Base-by-base conservation (phyloP, 2,329 filamentous ascomycete genomes). In the Pseudogymnoascus pannorum region DNA sequence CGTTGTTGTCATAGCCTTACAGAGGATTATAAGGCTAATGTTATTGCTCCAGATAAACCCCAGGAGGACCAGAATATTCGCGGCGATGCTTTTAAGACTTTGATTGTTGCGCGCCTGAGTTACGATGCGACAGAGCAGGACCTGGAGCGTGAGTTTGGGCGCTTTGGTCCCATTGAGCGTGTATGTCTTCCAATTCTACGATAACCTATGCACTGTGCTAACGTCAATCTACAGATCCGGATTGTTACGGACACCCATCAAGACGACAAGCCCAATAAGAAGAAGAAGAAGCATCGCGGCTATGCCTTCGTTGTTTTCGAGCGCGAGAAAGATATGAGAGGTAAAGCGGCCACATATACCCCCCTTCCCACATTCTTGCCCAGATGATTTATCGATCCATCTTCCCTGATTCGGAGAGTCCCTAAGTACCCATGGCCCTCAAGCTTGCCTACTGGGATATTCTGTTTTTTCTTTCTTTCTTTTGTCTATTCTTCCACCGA, bases 281-380 rank as follows among this genome's bases (percentile, higher is more conserved):
- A 90, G 72, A 88, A 88, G 72, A 92, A 92, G 78, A 78, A 87
- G 58, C 90, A 95, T 72, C 83, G 88, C 70, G 94, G 94, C 64
- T 99, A 99, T 75, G 94, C 91, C 64, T 99, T 99, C 73, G 88
- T 99, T 68, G 91, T 97, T 60, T 99, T 93, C 73, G 93, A 97
- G 76, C 88, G 91, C 74, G 94, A 97, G 77, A 92, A 93, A 76
- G 94, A 97, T 74, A 97, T 97, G 92, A 95, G 95, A 91, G 92
- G 92, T 97, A 95, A 85, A 78, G 76, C 75, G 73, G 72, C 74
- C 74, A 77, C 73, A 74, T 73, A 71, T 35, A 66, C 71, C 68
- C 68, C 69, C 44, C 69, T 69, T 69, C 72, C 71, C 69, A 71
- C 67, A 72, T 67, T 67, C 64, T 66, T 60, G 57, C 62, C 60